A percentile compares a stretch with the other conserved stretches of the same genome.
Conservation (phyloP, 495 filamentous ascomycete genomes). For the Penicillium herquei region DNA sequence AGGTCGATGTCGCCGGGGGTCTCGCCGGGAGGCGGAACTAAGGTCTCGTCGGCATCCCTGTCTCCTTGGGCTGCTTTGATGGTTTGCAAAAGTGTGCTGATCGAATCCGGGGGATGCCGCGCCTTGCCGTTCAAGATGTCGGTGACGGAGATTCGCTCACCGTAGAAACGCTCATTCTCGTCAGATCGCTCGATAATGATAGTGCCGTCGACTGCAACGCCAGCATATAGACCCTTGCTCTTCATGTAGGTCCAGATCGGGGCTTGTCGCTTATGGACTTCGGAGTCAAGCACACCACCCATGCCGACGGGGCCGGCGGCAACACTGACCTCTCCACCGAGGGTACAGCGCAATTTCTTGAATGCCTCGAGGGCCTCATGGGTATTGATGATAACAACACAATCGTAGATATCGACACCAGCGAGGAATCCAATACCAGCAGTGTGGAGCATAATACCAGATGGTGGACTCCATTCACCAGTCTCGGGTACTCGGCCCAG, state of each 20-base stretch:
- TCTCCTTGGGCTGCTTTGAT: conserved; percentile 85
- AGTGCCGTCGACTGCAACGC: conserved; percentile 80
- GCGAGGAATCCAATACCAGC: conserved; percentile 83
- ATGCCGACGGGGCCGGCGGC: conserved; percentile 78
- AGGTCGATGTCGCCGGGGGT: conserved; percentile 74
- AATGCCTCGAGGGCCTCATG: conserved; percentile 77
- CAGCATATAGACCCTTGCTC: conserved; percentile 78
- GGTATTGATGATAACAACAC: conserved; percentile 86
- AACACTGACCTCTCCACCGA: conserved; percentile 76
- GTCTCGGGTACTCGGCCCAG: conserved; percentile 71
- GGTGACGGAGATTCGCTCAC: conserved; percentile 64
- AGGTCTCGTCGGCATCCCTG: conserved; percentile 60
- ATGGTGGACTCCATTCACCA: conserved; percentile 85
- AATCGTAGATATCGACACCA: conserved; percentile 92
- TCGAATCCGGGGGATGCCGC: conserved; percentile 61
- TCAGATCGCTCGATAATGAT: conserved; percentile 80
- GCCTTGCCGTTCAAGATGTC: conserved; percentile 83
- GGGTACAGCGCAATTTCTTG: conserved; percentile 69
- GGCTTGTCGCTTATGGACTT: conserved; percentile 64
- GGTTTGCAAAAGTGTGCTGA: conserved; percentile 69
- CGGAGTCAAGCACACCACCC: conserved; percentile 70
- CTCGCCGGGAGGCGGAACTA: conserved; percentile 55
- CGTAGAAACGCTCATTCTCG: conserved; percentile 88
- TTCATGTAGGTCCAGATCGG: conserved; percentile 89
- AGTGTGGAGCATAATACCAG: conserved; percentile 84